These are phyloP conservation scores for Rhizoclosmatium sp. DNA, from an alignment of 192 early-diverging fungal genomes.

Conservation along the genomic window DNA sequence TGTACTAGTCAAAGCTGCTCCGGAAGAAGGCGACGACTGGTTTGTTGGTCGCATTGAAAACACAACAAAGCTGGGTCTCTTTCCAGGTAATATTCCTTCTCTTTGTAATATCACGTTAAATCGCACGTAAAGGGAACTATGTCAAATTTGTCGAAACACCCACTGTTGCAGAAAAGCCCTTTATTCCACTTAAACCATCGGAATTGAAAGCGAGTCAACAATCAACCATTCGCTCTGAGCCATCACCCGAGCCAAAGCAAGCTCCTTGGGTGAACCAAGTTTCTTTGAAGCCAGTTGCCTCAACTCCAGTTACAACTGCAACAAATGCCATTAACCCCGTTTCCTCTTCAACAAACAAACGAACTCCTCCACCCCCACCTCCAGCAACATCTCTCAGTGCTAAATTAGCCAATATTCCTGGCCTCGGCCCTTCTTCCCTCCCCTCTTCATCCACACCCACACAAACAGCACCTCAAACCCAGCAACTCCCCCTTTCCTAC, in stretches of 20 bases:
- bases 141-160: neutral
- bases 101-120: too few relatives aligned
- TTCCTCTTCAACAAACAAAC: neutral
- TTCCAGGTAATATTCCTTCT: constrained; percentile 59
- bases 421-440: neutral
- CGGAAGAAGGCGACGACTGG: constrained; percentile 65
- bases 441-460: neutral
- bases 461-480: neutral
- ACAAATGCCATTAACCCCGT: neutral
- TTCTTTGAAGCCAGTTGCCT: constrained; percentile 2
- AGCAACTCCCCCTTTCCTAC: too few relatives aligned
- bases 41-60: constrained; percentile 57
- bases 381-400: constrained; percentile 1
- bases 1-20: constrained; percentile 19
- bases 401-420: constrained; percentile 17
- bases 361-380: constrained; percentile 22
- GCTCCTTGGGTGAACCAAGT: constrained; percentile 20
- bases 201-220: constrained; percentile 13
- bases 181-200: neutral
- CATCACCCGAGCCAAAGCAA: neutral
- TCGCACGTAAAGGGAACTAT: too few relatives aligned
- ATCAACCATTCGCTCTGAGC: neutral
- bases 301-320: constrained; percentile 9
- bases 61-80: constrained; percentile 57
- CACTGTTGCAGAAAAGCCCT: neutral